Evolutionary conservation across 2,329 filamentous ascomycete genomes (phyloP), one percentile per base, ranked within the genome.

Genomic region (Exophiala xenobiotica): DNA sequence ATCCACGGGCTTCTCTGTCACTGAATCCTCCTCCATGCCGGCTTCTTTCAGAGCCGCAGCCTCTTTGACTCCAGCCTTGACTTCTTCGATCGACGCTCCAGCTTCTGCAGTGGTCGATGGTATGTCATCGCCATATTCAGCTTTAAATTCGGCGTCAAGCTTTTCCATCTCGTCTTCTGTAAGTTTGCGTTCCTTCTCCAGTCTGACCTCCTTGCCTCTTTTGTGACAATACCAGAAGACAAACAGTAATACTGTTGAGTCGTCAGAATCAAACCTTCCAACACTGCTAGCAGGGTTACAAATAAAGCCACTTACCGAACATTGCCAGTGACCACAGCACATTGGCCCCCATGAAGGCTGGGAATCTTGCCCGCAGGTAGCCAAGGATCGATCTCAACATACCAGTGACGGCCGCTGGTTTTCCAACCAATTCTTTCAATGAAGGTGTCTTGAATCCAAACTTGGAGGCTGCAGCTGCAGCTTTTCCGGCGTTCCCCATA

Each of bases 181-280:
- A 19, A 75, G 69, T 12, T 76, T 66, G 11, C 74, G 70, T 57
- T 81, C 79, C 44, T 75, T 81, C 65, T 87, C 85, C 9, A 97
- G 80, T 44, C 93, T 82, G 5, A 84, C 85, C 73, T 99, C 92
- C 38, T 83, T 83, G 31, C 93, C 93, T 47, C 93, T 87, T 75
- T 97, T 97, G 72, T 97, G 87, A 73, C 91, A 97, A 73, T 97
- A 99, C 91, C 92, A 99, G 63, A 97, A 85, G 38, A 95, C 89
- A 66, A 96, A 93, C 50, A 99, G 80, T 12, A 97, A 78, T 48
- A 97, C 88, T 88, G 49, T 22, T 14, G 29, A 33, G 9, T 33
- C 16, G 29, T 33, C 29, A 33, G 29, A 11, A 33, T 33, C 11
- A 11, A 9, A 33, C 12, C 6, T 14, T 3, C 9, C 19, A n/a